These are phyloP conservation scores for Penicillium sclerotigenum DNA, from an alignment of 2,329 filamentous ascomycete species.

Conservation along the genomic window DNA sequence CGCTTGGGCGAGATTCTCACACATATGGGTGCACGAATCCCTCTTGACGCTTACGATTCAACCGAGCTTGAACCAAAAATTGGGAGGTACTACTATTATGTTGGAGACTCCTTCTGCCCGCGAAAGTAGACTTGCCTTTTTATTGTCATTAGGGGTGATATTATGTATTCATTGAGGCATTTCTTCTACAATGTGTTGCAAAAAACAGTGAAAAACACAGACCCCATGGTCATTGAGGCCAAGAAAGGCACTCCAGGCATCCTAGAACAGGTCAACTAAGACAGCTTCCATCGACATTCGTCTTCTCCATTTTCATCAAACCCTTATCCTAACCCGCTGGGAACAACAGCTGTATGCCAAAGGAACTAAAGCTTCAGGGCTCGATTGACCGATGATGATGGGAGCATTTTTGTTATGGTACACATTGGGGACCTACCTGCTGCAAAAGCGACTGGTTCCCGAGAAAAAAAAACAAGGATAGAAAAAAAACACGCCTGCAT, in stretches of 20 bases:
- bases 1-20: background rate
- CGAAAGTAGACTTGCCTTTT: background rate
- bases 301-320: background rate
- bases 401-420: slow-evolving; percentile 11
- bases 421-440: slow-evolving; percentile 9
- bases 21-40: background rate
- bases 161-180: background rate
- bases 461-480: background rate
- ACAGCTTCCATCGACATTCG: background rate
- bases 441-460: slow-evolving; percentile 3
- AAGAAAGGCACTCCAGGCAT: background rate
- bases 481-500: slow-evolving; percentile 10
- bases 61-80: background rate
- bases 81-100: background rate
- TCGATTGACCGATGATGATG: background rate
- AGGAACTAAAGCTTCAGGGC: background rate
- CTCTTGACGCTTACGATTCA: background rate
- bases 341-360: background rate
- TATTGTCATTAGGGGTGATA: background rate
- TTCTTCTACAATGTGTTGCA: background rate
- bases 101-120: no score
- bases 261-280: background rate
- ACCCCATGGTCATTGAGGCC: background rate
- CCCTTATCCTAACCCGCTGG: background rate
- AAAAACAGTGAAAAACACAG: background rate